Conservation (phyloP, 768 basidiomycete genomes). For the Panellus pusillus region DNA sequence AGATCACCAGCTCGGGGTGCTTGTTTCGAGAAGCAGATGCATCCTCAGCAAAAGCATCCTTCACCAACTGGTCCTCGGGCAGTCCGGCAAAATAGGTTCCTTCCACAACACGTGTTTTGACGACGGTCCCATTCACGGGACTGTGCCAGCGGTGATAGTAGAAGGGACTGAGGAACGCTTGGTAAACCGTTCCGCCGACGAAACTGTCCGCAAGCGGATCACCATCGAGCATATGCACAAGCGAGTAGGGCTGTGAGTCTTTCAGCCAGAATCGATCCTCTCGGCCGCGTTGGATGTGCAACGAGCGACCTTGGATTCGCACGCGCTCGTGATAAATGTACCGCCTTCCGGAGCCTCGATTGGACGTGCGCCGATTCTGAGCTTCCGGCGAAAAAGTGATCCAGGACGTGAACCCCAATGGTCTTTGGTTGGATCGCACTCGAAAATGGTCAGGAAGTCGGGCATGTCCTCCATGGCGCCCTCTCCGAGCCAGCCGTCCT, state of each 20-base stretch:
- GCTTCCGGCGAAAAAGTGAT: conserved; percentile 55
- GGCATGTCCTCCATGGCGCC: not conserved
- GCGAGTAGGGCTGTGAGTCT: conserved; percentile 54
- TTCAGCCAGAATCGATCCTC: conserved; percentile 62
- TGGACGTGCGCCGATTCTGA: conserved; percentile 43
- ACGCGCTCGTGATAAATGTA: conserved; percentile 46
- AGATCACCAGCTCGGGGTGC: not conserved
- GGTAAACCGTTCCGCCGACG: conserved; percentile 45
- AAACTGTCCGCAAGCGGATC: conserved; percentile 33
- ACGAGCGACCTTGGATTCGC: conserved; percentile 53
- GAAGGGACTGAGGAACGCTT: conserved; percentile 49
- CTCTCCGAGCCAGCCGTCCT: not conserved
- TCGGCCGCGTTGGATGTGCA: conserved; percentile 39
- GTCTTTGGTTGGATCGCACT: not conserved
- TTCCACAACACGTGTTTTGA: not conserved
- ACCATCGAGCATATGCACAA: conserved; percentile 51
- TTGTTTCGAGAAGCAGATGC: too few species aligned
- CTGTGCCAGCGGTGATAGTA: conserved; percentile 58
- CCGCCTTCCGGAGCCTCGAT: conserved; percentile 28
- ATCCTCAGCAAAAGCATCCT: too few species aligned
- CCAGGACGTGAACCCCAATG: conserved; percentile 50
- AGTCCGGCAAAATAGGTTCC: not conserved
- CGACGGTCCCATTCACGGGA: conserved; percentile 40
- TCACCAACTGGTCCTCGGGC: not conserved
- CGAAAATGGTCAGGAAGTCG: not conserved